These are phyloP conservation scores for Kondoa malvinella DNA, from an alignment of 768 basidiomycete species.

Conservation along the genomic window DNA sequence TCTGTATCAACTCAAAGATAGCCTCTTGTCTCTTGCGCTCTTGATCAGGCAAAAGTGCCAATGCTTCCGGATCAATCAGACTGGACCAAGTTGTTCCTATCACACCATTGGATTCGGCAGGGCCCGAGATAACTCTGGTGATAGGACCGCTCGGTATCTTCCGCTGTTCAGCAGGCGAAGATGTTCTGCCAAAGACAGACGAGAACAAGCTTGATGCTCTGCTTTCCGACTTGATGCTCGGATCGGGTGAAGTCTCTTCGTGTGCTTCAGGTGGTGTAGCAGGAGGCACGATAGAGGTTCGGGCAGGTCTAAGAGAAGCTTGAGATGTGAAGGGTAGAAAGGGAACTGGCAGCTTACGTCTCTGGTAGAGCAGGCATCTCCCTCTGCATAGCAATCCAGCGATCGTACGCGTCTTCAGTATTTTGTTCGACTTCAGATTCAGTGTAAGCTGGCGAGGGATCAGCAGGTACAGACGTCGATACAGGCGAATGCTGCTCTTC, in stretches of 20 bases:
- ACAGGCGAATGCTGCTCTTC: too few species aligned
- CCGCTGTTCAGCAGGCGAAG: neutral
- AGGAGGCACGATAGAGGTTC: too few species aligned
- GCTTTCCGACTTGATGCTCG: constrained; percentile 2
- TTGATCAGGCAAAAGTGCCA: constrained; percentile 56
- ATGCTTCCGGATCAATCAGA: constrained; percentile 62
- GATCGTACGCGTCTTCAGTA: constrained; percentile 4
- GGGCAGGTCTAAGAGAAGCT: too few species aligned
- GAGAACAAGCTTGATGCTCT: neutral
- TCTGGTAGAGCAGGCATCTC: neutral
- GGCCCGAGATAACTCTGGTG: neutral
- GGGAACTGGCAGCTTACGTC: neutral
- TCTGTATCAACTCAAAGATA: constrained; percentile 85
- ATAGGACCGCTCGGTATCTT: neutral
- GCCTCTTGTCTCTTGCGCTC: constrained; percentile 86
- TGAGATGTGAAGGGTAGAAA: neutral
- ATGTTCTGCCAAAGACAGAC: neutral
- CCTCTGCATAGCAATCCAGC: constrained; percentile 2
- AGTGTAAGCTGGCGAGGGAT: neutral
- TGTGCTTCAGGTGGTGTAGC: neutral
- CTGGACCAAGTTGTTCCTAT: constrained; percentile 70
- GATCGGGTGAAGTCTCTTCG: neutral
- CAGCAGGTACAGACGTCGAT: too few species aligned
- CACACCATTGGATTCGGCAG: neutral
- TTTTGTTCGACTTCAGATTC: neutral